These are phyloP conservation scores for Cutaneotrichosporon curvatum DNA, from an alignment of 1,284 basidiomycete species.

Conservation along the genomic window DNA sequence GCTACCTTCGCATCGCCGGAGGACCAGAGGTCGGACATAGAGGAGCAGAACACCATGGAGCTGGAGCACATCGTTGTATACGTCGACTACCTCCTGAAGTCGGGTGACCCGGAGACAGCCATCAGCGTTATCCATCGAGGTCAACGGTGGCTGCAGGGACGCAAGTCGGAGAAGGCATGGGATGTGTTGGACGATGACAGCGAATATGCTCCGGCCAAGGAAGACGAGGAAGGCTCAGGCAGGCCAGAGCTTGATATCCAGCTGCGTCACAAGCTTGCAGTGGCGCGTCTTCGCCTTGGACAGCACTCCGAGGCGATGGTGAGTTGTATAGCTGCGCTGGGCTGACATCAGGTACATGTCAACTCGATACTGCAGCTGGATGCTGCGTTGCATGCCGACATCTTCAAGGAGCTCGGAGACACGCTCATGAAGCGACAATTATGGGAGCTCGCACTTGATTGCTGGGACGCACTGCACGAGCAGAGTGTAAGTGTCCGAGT, in stretches of 20 bases:
- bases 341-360: conserved; percentile 60
- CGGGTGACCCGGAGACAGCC: conserved; percentile 62
- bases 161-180: conserved; percentile 65
- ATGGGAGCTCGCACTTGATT: conserved; percentile 66
- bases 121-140: conserved; percentile 67
- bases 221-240: conserved; percentile 47
- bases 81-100: conserved; percentile 70
- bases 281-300: conserved; percentile 73
- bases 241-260: conserved; percentile 60
- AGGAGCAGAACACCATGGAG: conserved; percentile 27
- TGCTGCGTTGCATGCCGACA: conserved; percentile 62
- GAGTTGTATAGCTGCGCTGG: conserved; percentile 19
- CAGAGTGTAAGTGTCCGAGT: conserved; percentile 42
- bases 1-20: conserved; percentile 26
- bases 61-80: conserved; percentile 58
- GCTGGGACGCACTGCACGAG: conserved; percentile 67
- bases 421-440: conserved; percentile 68
- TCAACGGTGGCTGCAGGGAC: conserved; percentile 80
- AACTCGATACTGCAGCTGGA: conserved; percentile 64
- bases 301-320: conserved; percentile 77
- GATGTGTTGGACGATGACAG: conserved; percentile 76
- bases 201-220: conserved; percentile 60
- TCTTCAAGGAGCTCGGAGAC: conserved; percentile 77
- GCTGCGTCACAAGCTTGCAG: conserved; percentile 74
- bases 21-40: conserved; percentile 6